These are phyloP conservation scores for Saposhnikovia divaricata DNA, from an alignment of 129 eudicot genomes.

Conservation along the genomic window DNA sequence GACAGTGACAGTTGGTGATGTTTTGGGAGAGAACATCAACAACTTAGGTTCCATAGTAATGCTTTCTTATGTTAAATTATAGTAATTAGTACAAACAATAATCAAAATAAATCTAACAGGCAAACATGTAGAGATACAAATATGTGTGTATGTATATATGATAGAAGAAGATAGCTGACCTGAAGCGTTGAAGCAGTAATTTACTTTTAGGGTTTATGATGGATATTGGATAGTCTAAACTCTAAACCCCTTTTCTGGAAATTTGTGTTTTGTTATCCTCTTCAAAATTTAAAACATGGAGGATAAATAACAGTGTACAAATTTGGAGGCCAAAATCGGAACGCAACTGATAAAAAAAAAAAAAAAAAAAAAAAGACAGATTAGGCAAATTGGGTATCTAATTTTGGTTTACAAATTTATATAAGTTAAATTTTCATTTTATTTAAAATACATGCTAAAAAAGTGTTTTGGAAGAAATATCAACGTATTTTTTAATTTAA, in stretches of 20 bases:
- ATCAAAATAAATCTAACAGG: background rate
- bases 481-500: no score
- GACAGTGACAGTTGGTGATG: slow-evolving; percentile 34
- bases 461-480: no score
- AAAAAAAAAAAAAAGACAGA: no score
- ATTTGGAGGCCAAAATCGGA: no score
- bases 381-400: no score
- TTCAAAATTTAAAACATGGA: background rate
- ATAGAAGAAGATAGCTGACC: slow-evolving; percentile 18
- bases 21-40: slow-evolving; percentile 27
- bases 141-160: background rate
- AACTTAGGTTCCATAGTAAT: slow-evolving; percentile 34
- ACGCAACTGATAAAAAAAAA: no score
- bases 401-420: no score
- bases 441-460: no score
- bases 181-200: slow-evolving; percentile 12
- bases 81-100: background rate
- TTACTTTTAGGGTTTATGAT: slow-evolving; percentile 27
- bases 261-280: slow-evolving; percentile 10
- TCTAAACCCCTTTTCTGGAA: slow-evolving; percentile 10
- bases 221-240: no score
- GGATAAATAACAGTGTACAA: no score
- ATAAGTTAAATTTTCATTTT: no score
- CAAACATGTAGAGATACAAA: background rate
- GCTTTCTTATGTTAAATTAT: background rate